Evolutionary conservation across 352 stramenopile genomes (phyloP).

Genomic region (Phytophthora aleatoria): DNA sequence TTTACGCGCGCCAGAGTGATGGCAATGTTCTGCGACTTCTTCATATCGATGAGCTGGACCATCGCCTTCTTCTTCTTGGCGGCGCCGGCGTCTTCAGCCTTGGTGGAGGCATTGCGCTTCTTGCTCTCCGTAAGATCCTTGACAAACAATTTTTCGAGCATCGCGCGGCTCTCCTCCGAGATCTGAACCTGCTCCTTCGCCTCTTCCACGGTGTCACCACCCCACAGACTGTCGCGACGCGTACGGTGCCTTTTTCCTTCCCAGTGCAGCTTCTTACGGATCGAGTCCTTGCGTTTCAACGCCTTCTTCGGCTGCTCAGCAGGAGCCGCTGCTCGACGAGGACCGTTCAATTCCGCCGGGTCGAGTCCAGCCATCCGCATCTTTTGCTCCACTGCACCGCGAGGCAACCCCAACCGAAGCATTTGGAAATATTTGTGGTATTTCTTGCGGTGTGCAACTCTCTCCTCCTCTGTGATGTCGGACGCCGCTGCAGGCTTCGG

Average conservation of each 20-base stretch:
- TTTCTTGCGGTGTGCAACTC: constrained; percentile 64
- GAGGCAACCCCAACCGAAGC: constrained; percentile 75
- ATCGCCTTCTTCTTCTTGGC: constrained; percentile 70
- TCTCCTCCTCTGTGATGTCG: constrained; percentile 51
- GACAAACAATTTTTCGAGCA: constrained; percentile 83
- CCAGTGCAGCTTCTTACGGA: constrained; percentile 89
- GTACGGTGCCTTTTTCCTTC: constrained; percentile 60
- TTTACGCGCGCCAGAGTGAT: constrained; percentile 85
- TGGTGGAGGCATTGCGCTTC: constrained; percentile 39
- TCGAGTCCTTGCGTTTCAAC: constrained; percentile 70
- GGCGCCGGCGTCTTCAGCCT: constrained; percentile 30
- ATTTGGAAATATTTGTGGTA: constrained; percentile 89
- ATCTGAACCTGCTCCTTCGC: constrained; percentile 53
- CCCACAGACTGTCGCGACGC: constrained; percentile 74
- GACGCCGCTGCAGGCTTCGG: constrained; percentile 22
- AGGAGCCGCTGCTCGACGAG: constrained; percentile 28
- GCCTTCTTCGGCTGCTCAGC: constrained; percentile 34
- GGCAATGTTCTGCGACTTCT: constrained; percentile 89
- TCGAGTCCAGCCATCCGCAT: constrained; percentile 80
- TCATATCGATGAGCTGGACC: constrained; percentile 86
- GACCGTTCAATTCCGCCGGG: constrained; percentile 69
- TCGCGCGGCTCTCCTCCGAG: constrained; percentile 69
- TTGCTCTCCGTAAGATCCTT: constrained; percentile 68
- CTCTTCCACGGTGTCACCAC: constrained; percentile 46
- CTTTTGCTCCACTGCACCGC: constrained; percentile 84